Evolutionary conservation across 192 early-diverging fungal genomes (phyloP).

Genomic region (Neocallimastix lanati): DNA sequence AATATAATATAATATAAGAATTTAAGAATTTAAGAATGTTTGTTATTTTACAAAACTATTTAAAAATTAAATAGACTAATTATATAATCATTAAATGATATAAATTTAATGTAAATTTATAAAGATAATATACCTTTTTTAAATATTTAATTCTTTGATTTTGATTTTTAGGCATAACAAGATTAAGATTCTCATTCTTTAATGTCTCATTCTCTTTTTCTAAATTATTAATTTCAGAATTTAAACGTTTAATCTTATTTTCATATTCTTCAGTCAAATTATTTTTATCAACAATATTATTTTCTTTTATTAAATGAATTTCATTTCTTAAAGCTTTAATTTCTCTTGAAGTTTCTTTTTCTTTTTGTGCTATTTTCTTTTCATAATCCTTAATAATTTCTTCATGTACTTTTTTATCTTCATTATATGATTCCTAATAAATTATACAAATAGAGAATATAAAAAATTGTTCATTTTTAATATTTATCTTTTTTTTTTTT

Average conservation of each 20-base stretch:
- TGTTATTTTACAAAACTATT: no score
- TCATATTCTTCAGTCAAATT: not conserved
- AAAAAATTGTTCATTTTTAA: no score
- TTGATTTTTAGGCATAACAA: not conserved
- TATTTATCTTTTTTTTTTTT: no score
- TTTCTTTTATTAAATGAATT: not conserved
- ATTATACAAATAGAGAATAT: no score
- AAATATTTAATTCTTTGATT: not conserved
- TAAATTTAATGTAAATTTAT: no score
- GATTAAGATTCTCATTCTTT: not conserved
- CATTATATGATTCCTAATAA: not conserved
- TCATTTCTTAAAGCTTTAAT: not conserved
- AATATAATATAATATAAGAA: no score
- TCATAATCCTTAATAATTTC: not conserved
- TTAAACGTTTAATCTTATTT: not conserved
- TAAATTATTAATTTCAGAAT: not conserved
- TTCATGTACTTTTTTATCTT: not conserved
- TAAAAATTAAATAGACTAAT: no score
- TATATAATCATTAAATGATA: no score
- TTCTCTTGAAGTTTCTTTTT: not conserved
- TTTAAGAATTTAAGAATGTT: no score
- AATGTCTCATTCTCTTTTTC: not conserved
- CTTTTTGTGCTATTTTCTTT: not conserved
- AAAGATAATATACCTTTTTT: not conserved
- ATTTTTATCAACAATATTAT: not conserved